Evolutionary conservation across 371 early-diverging fungal species (phyloP), one percentile per base, ranked within the genome.

Genomic region (Mortierella sp.): DNA sequence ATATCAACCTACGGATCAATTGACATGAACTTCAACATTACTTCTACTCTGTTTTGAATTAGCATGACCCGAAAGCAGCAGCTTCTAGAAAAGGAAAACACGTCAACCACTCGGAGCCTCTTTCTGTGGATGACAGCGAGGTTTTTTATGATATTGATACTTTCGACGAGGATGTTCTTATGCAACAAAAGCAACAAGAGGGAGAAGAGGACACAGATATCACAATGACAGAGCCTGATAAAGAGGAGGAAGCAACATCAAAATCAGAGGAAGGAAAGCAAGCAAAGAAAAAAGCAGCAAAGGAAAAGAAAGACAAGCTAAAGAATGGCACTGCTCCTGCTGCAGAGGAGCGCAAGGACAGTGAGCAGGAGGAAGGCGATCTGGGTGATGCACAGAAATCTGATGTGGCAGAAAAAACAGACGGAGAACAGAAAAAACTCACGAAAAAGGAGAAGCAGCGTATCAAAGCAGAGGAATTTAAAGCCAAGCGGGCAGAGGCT

Each of bases 171-270:
- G 72, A 75, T 28, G 66, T 70, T 18, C 67, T 69, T 6, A 58
- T 85, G 40, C 74, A 84, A 63, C 83, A 85, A n/a, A 71, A 81
- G 32, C 66, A 68, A 28, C 70, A 72, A 18, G 52, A 59, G 32
- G 62, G 30, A 24, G 3, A n/a, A 18, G 24, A 52, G 22, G 58
- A 59, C 35, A 39, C 49, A 51, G 73, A 69, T 59, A 49, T 54
- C 30, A 77, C 83, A 47, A 86, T 73, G 67, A 84, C 84, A 16
- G 87, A 84, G 24, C 65, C 59, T 32, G 74, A 80, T 4, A 84
- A 87, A n/a, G 81, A 81, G 30, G 77, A 83, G 9, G 88, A 78
- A 64, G 87, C 89, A 72, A 86, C 89, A 61, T 59, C 90, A 20
- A 67, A 81, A 14, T 35, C 73, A 18, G 84, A 78, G 20, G 72